phyloP scores from a whole-genome alignment of 768 basidiomycete genomes.

The Tulasnella sp. region DNA sequence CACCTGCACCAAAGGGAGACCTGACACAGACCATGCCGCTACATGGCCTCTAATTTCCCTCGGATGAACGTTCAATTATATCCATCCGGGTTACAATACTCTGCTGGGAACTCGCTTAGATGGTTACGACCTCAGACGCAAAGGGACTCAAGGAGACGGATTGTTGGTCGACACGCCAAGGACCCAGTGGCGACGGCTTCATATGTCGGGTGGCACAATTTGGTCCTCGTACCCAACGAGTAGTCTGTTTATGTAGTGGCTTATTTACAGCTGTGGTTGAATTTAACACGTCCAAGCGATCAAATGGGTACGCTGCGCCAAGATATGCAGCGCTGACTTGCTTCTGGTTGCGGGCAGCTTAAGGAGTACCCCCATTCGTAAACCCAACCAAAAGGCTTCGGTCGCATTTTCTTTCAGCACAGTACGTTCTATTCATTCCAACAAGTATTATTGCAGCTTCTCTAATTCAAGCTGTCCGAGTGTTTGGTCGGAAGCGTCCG shows the following conservation, averaged over 20 bases:
- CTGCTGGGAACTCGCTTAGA: slow-evolving; percentile 84
- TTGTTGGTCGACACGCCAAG: slow-evolving; percentile 30
- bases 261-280: slow-evolving; percentile 12
- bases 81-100: slow-evolving; percentile 96
- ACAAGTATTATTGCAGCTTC: too few relatives aligned
- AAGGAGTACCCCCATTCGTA: neutral
- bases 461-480: slow-evolving; percentile 9
- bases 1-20: neutral
- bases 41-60: slow-evolving; percentile 63
- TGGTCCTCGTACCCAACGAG: too few relatives aligned
- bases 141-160: slow-evolving; percentile 67
- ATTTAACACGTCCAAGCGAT: slow-evolving; percentile 6
- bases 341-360: neutral
- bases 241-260: too few relatives aligned
- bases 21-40: neutral
- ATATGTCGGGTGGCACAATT: too few relatives aligned
- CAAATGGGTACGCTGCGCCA: neutral
- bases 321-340: neutral
- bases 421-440: slow-evolving; percentile 21
- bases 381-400: slow-evolving; percentile 22
- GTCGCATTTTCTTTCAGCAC: slow-evolving; percentile 25
- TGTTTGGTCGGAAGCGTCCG: slow-evolving; percentile 23
- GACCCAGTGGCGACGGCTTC: too few relatives aligned
- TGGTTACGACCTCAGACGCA: slow-evolving; percentile 54
- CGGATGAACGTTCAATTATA: slow-evolving; percentile 96